These are phyloP conservation scores for Coemansia sp. DNA, from an alignment of 192 early-diverging fungal genomes.

Conservation along the genomic window DNA sequence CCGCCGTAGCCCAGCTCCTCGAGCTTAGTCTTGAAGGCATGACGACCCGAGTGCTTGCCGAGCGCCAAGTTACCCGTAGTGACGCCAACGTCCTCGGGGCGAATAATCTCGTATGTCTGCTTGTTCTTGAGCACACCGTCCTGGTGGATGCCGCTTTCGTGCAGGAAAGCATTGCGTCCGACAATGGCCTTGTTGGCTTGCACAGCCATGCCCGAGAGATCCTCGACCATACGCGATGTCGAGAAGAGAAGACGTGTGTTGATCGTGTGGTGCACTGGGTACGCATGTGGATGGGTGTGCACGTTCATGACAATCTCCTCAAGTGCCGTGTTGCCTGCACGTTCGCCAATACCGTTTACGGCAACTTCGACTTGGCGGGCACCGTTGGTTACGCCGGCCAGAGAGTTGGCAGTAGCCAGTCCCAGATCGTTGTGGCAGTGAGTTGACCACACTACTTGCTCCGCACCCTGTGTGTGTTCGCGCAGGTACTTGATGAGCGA, in stretches of 20 bases:
- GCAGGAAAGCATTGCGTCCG: slow-evolving; percentile 93
- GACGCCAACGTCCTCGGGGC: slow-evolving; percentile 88
- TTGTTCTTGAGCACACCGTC: slow-evolving; percentile 98
- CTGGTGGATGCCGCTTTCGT: slow-evolving; percentile 98
- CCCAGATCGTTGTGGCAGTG: slow-evolving; percentile 99
- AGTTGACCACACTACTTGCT: slow-evolving; percentile 83
- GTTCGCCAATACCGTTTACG: slow-evolving; percentile 98
- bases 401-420: slow-evolving; percentile 93
- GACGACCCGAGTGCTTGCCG: slow-evolving; percentile 96
- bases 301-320: slow-evolving; percentile 96
- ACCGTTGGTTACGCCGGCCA: slow-evolving; percentile 86
- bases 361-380: slow-evolving; percentile 96
- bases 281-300: slow-evolving; percentile 86
- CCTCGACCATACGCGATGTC: slow-evolving; percentile 86
- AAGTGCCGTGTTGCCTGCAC: slow-evolving; percentile 94
- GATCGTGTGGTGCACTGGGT: slow-evolving; percentile 87
- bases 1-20: slow-evolving; percentile 73
- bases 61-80: slow-evolving; percentile 82
- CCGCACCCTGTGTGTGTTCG: slow-evolving; percentile 67
- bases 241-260: slow-evolving; percentile 86
- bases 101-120: slow-evolving; percentile 95
- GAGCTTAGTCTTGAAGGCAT: slow-evolving; percentile 83
- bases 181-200: slow-evolving; percentile 99
- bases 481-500: slow-evolving; percentile 79
- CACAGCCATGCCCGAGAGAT: slow-evolving; percentile 90